Evolutionary conservation across 257 asterid species (phyloP).

Genomic region (Solanum arcanum): DNA sequence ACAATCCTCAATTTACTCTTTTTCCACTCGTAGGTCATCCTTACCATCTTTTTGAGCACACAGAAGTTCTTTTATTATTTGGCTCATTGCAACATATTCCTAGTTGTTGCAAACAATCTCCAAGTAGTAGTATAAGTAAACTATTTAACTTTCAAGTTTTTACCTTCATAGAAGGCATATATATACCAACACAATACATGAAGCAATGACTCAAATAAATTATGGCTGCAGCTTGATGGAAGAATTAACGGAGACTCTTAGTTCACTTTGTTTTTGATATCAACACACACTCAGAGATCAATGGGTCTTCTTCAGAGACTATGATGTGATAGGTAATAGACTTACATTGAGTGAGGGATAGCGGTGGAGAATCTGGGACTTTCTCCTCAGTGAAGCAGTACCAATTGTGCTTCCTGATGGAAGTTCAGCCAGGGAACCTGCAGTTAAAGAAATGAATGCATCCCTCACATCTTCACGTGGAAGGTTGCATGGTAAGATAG

Average conservation of each 20-base stretch:
- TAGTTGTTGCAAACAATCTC: not conserved
- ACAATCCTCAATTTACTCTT: not conserved
- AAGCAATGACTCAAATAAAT: not conserved
- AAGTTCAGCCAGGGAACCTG: conserved; percentile 71
- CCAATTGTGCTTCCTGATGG: conserved; percentile 79
- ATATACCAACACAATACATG: not conserved
- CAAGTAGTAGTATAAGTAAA: not conserved
- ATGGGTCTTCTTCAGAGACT: not conserved
- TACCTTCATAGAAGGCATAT: not conserved
- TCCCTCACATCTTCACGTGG: conserved; percentile 96
- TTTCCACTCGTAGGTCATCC: not conserved
- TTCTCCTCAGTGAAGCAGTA: conserved; percentile 94
- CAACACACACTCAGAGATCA: not conserved
- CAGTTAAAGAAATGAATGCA: conserved; percentile 79
- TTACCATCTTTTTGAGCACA: not conserved
- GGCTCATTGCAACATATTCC: not conserved
- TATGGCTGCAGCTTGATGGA: not conserved
- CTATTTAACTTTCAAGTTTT: not conserved
- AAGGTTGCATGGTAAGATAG: conserved; percentile 84
- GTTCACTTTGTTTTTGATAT: not conserved
- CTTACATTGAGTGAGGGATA: conserved; percentile 68
- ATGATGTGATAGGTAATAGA: not conserved
- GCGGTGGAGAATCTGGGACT: conserved; percentile 83
- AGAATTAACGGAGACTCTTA: not conserved
- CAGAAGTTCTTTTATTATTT: not conserved